Evolutionary conservation across 1,284 basidiomycete genomes (phyloP).

Genomic region (Rhodotorula sp.): DNA sequence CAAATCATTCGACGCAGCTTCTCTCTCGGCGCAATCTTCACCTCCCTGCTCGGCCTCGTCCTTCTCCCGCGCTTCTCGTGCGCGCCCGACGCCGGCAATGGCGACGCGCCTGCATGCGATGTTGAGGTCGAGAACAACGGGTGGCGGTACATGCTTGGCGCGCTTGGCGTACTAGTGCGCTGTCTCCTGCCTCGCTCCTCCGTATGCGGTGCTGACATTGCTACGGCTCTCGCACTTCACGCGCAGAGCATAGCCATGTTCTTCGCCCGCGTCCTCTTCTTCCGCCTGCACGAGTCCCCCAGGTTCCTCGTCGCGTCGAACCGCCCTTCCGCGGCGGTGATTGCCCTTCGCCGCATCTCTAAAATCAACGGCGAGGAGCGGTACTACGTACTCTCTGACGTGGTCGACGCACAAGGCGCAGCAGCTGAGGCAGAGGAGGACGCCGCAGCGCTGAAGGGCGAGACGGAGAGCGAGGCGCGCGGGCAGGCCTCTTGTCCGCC

Average conservation of each 20-base stretch:
- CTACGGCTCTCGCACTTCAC: not conserved
- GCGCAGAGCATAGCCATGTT: slow-evolving; percentile 82
- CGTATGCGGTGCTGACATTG: not conserved
- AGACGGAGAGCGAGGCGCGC: no score
- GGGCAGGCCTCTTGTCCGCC: not conserved
- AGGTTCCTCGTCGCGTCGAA: slow-evolving; percentile 75
- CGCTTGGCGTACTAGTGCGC: slow-evolving; percentile 70
- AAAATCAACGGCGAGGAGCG: slow-evolving; percentile 76
- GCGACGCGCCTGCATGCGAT: slow-evolving; percentile 58
- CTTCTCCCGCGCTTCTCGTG: slow-evolving; percentile 80
- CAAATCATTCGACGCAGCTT: slow-evolving; percentile 56
- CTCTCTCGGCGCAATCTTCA: slow-evolving; percentile 81
- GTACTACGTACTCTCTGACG: slow-evolving; percentile 68
- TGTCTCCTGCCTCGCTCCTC: not conserved
- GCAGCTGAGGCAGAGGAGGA: not conserved
- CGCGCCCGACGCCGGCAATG: slow-evolving; percentile 48
- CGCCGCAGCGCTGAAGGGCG: not conserved
- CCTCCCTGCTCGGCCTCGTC: slow-evolving; percentile 73
- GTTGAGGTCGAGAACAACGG: slow-evolving; percentile 71
- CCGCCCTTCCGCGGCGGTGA: slow-evolving; percentile 74
- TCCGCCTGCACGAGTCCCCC: slow-evolving; percentile 89
- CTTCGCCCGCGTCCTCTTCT: slow-evolving; percentile 75
- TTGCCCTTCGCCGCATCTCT: slow-evolving; percentile 77
- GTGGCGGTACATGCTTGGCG: slow-evolving; percentile 79
- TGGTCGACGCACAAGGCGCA: slow-evolving; percentile 58